phyloP scores from a whole-genome alignment of 805 yeast species.

The Candida qinlingensis region DNA sequence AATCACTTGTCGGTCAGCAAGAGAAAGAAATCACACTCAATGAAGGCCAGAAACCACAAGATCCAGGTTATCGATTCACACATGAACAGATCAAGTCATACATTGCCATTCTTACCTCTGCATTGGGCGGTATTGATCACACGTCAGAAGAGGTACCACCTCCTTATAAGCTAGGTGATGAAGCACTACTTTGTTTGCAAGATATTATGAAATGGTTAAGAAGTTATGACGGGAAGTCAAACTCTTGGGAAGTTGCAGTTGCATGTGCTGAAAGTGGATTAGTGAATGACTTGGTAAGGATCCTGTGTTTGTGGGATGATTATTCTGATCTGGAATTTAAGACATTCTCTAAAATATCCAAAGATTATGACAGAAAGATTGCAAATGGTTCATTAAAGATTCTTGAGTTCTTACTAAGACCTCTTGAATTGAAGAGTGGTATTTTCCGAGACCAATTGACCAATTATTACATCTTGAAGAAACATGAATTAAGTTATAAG shows the following conservation, averaged over 20 bases:
- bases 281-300: constrained; percentile 71
- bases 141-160: constrained; percentile 40
- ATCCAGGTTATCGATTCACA: constrained; percentile 1
- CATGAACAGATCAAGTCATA: constrained; percentile 46
- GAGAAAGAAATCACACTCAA: background rate
- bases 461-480: constrained; percentile 54
- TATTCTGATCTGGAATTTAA: constrained; percentile 26
- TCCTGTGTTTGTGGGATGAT: constrained; percentile 68
- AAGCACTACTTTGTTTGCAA: constrained; percentile 65
- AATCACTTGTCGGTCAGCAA: background rate
- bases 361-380: constrained; percentile 47
- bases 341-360: constrained; percentile 25
- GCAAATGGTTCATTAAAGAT: constrained; percentile 73
- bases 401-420: constrained; percentile 83
- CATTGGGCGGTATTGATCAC: constrained; percentile 86
- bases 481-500: constrained; percentile 68
- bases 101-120: constrained; percentile 75
- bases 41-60: background rate
- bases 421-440: constrained; percentile 54
- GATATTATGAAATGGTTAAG: constrained; percentile 88
- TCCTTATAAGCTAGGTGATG: constrained; percentile 79
- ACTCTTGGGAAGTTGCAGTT: constrained; percentile 74
- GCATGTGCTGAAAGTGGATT: constrained; percentile 81
- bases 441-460: constrained; percentile 48
- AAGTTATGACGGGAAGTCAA: constrained; percentile 69